Percentiles rank a stretch among this genome's conserved stretches.
phyloP scores from a whole-genome alignment of 805 yeast species.

The Cyberlindnera suaveolens region DNA sequence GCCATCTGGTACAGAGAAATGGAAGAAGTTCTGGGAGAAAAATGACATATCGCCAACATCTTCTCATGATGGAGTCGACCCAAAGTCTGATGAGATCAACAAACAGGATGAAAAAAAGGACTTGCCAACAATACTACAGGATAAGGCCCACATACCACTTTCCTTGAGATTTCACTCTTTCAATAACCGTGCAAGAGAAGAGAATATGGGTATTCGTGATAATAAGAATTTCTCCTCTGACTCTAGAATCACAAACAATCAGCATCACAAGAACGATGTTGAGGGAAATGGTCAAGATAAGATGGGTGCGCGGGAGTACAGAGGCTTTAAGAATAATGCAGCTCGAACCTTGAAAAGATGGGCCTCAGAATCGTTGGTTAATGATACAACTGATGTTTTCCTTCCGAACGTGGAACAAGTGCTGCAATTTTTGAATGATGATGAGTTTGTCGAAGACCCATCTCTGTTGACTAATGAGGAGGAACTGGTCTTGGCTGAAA shows the following conservation, averaged over 20 bases:
- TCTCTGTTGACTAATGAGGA: conserved; percentile 29
- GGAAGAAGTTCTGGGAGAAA: conserved; percentile 27
- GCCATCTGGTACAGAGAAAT: conserved; percentile 41
- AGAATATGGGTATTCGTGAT: conserved; percentile 79
- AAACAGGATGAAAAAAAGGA: conserved; percentile 19
- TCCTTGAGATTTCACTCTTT: conserved; percentile 46
- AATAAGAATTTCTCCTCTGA: conserved; percentile 77
- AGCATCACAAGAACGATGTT: conserved; percentile 65
- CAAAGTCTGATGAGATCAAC: conserved; percentile 18
- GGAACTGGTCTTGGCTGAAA: conserved; percentile 31
- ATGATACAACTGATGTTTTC: conserved; percentile 31
- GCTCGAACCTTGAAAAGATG: conserved; percentile 49
- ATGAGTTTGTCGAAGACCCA: conserved; percentile 27
- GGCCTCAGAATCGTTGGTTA: conserved; percentile 39
- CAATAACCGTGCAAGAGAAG: conserved; percentile 84
- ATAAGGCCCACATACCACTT: conserved; percentile 14
- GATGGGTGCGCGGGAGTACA: conserved; percentile 39
- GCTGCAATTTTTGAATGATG: conserved; percentile 45
- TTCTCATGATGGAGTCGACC: conserved; percentile 10
- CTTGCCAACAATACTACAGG: conserved; percentile 19
- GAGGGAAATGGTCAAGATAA: conserved; percentile 71
- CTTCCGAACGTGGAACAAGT: conserved; percentile 58
- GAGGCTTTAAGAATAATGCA: conserved; percentile 46
- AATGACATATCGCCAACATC: conserved; percentile 1
- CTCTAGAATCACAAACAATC: conserved; percentile 65